A percentile compares a stretch with the other conserved stretches of the same genome.
phyloP scores from a whole-genome alignment of 768 basidiomycete species.

The Neoboletus subvelutipes region DNA sequence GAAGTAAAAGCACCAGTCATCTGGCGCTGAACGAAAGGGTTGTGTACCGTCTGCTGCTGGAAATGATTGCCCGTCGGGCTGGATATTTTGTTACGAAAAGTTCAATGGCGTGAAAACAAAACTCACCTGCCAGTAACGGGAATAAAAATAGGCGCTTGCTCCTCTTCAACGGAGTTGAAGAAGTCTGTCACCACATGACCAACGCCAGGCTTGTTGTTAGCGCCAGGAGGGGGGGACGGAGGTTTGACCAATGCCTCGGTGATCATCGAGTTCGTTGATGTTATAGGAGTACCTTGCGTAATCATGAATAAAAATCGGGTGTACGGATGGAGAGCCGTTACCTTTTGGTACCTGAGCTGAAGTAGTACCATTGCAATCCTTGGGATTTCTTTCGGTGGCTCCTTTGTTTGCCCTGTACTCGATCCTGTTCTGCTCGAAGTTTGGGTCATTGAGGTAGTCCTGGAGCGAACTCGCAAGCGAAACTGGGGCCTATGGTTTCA shows the following conservation, averaged over 20 bases:
- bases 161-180: conserved; percentile 83
- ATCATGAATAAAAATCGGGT: not conserved
- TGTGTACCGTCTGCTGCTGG: conserved; percentile 59
- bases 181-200: conserved; percentile 73
- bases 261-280: conserved; percentile 22
- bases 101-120: not conserved
- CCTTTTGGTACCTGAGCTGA: conserved; percentile 18
- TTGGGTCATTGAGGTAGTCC: conserved; percentile 94
- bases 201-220: conserved; percentile 34
- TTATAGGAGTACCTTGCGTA: conserved; percentile 14
- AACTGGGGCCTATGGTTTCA: conserved; percentile 74
- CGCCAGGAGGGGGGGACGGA: conserved; percentile 22
- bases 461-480: conserved; percentile 91
- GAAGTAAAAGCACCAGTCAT: conserved; percentile 45
- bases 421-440: conserved; percentile 91
- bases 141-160: conserved; percentile 71
- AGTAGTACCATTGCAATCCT: conserved; percentile 8
- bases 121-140: conserved; percentile 54
- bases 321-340: not conserved
- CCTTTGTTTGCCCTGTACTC: conserved; percentile 88
- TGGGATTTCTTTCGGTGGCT: conserved; percentile 46
- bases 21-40: conserved; percentile 74
- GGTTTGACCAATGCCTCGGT: conserved; percentile 23
- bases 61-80: conserved; percentile 53
- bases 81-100: conserved; percentile 12